phyloP scores from a whole-genome alignment of 2,329 filamentous ascomycete species.

The Waltergamsia citrina region DNA sequence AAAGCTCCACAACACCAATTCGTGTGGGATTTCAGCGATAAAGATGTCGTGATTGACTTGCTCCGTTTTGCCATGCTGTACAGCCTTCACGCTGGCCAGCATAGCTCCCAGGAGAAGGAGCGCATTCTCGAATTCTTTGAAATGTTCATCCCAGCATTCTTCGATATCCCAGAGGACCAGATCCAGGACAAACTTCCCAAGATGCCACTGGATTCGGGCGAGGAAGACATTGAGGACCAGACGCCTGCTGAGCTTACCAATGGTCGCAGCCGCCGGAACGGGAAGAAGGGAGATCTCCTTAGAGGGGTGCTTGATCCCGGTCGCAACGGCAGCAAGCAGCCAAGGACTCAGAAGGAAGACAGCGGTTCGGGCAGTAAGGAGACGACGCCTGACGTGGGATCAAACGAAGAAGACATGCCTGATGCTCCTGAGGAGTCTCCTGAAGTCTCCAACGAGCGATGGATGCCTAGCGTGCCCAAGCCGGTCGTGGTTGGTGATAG shows the following conservation, averaged over 20 bases:
- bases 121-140: conserved; percentile 69
- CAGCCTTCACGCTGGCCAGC: conserved; percentile 58
- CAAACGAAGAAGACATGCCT: conserved; percentile 67
- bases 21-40: conserved; percentile 63
- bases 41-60: conserved; percentile 55
- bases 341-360: conserved; percentile 67
- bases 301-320: conserved; percentile 76
- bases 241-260: conserved; percentile 63
- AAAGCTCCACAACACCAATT: conserved; percentile 63
- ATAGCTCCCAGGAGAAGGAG: conserved; percentile 63
- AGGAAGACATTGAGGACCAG: conserved; percentile 69
- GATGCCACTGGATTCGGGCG: conserved; percentile 60
- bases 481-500: conserved; percentile 40
- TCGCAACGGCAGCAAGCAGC: conserved; percentile 61
- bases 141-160: conserved; percentile 67
- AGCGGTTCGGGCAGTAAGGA: conserved; percentile 78
- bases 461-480: conserved; percentile 53
- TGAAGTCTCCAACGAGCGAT: conserved; percentile 54
- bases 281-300: conserved; percentile 72
- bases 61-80: conserved; percentile 55
- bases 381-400: conserved; percentile 77
- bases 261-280: conserved; percentile 58
- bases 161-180: conserved; percentile 62
- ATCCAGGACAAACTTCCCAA: conserved; percentile 59
- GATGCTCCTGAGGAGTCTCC: conserved; percentile 51